phyloP scores from a whole-genome alignment of 306 rosid species.

The Rosa multiflora region DNA sequence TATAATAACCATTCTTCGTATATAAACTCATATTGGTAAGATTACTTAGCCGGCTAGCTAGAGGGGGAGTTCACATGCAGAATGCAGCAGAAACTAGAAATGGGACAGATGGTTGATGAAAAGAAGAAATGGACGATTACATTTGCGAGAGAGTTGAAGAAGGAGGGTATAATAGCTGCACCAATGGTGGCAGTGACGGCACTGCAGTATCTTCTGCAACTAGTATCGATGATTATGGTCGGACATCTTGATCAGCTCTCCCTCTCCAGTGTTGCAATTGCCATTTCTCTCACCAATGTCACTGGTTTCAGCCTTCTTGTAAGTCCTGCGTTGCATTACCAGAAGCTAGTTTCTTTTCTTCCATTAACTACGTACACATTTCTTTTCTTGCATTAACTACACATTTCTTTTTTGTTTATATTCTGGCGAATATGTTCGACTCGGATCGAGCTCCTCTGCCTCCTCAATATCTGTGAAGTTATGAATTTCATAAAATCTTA shows the following conservation, averaged over 20 bases:
- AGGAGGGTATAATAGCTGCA: slow-evolving; percentile 18
- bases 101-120: neutral
- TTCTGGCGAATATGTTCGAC: neutral
- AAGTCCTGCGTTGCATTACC: neutral
- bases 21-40: neutral
- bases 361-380: too few relatives aligned
- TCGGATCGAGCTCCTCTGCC: too few relatives aligned
- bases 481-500: too few relatives aligned
- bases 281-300: slow-evolving; percentile 36
- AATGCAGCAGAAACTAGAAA: neutral
- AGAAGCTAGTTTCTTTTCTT: too few relatives aligned
- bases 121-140: slow-evolving; percentile 12
- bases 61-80: neutral
- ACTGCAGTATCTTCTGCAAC: slow-evolving; percentile 27
- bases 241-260: slow-evolving; percentile 32
- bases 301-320: slow-evolving; percentile 35
- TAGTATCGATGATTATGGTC: slow-evolving; percentile 30
- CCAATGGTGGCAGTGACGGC: slow-evolving; percentile 37
- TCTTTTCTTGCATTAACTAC: neutral
- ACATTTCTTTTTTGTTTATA: neutral
- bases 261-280: slow-evolving; percentile 30
- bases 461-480: too few relatives aligned
- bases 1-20: neutral
- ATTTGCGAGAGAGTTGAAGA: slow-evolving; percentile 25
- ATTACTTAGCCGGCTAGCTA: neutral